Evolutionary conservation across 2,329 filamentous ascomycete genomes (phyloP).

Genomic region (Aureobasidium lini): DNA sequence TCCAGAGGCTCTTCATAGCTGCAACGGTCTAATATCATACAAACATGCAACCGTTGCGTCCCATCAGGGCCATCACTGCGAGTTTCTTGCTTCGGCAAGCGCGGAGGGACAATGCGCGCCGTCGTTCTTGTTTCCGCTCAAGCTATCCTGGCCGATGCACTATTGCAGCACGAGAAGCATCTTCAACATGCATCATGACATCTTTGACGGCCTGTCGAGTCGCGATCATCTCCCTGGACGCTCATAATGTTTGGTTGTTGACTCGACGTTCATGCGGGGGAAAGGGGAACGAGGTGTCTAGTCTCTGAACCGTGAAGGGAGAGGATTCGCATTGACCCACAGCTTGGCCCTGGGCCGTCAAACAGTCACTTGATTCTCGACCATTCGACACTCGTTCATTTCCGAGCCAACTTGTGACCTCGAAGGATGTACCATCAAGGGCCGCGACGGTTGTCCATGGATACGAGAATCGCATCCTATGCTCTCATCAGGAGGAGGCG

Average conservation of each 20-base stretch:
- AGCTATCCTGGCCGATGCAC: background rate
- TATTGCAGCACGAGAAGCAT: background rate
- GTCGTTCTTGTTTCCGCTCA: background rate
- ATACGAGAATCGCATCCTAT: background rate
- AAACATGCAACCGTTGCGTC: slow-evolving; percentile 4
- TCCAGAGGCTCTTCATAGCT: background rate
- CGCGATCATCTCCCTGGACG: background rate
- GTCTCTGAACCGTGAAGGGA: background rate
- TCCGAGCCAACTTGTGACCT: background rate
- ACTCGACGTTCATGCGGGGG: slow-evolving; percentile 5
- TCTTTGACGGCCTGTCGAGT: background rate
- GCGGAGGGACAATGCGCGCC: background rate
- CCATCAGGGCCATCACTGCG: background rate
- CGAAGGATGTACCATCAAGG: background rate
- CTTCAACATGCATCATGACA: slow-evolving; percentile 1
- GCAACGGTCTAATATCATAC: slow-evolving; percentile 11
- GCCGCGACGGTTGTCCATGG: background rate
- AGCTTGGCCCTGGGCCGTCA: background rate
- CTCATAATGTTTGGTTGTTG: background rate
- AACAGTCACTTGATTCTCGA: background rate
- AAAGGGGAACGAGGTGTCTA: slow-evolving; percentile 5
- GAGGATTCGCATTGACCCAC: background rate
- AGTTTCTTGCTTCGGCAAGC: background rate
- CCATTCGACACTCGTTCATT: background rate
- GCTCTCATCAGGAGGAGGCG: background rate